A percentile compares a stretch with the other conserved stretches of the same genome.
Conservation (phyloP, 139 green algal species). For the Micromonas commoda region DNA sequence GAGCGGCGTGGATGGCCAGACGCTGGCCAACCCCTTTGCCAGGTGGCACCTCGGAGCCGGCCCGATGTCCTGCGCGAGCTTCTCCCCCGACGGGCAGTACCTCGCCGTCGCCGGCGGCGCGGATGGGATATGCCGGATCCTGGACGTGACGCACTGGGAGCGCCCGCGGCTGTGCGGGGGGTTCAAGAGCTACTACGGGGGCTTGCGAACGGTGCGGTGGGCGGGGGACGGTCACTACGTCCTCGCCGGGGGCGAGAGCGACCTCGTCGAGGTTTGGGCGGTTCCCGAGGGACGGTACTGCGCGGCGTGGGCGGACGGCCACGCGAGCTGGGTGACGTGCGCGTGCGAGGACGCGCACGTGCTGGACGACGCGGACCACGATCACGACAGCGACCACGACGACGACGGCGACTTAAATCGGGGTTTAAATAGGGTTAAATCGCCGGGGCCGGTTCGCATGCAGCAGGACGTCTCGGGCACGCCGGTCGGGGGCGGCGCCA, state of each 20-base stretch:
- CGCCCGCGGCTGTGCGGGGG: not conserved
- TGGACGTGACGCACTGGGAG: not conserved
- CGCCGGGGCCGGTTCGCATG: too few species aligned
- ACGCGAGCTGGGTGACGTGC: not conserved
- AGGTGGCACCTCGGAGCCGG: not conserved
- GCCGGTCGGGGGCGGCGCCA: too few species aligned
- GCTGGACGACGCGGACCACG: not conserved
- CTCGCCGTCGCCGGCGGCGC: too few species aligned
- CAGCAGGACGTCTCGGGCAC: too few species aligned
- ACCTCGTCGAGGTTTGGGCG: conserved; percentile 5
- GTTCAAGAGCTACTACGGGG: conserved; percentile 19
- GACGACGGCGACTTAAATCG: not conserved
- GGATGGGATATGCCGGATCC: not conserved
- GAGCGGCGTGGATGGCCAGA: not conserved
- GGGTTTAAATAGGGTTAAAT: not conserved
- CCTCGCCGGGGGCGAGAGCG: conserved; percentile 5
- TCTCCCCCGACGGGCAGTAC: not conserved
- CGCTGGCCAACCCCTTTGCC: not conserved
- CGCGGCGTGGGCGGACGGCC: not conserved
- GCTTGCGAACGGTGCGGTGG: not conserved
- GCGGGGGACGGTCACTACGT: not conserved
- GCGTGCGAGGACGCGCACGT: too few species aligned
- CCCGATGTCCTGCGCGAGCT: not conserved
- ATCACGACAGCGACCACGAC: not conserved
- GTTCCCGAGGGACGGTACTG: too few species aligned